Evolutionary conservation across 441 rosid genomes (phyloP), one percentile per base, ranked within the genome.

Genomic region (Populus trichocarpa): DNA sequence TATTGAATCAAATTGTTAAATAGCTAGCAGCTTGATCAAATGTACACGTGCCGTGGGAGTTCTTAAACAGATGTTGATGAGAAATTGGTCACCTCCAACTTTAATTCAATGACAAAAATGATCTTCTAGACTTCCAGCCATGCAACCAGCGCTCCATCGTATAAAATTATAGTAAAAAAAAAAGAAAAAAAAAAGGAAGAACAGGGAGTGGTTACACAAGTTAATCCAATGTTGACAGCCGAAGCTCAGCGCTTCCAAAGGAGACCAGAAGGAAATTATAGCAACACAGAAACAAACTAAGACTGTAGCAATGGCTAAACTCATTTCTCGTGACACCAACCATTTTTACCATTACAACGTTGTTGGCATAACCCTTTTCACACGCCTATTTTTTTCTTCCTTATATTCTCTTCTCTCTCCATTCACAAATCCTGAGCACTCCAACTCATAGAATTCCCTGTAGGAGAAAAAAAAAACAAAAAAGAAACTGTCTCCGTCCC

Each of bases 311-410:
- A 80, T 78, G 86, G 85, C 80, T 20, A 40, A 75, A 66, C 86
- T 82, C 70, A 82, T 46, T 76, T 82, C 67, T 80, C 76, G 84
- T 69, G 22, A 9, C 67, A 64, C 78, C 84, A 80, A 23, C 75
- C 46, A 50, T 18, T 75, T 42, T 72, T 73, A 61, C 67, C 66
- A 50, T 36, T 4, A 59, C 35, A 23, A 75, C 65, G 26, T 30
- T 32, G 36, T 12, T 25, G 13, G 40, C 46, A 57, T 20, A 11
- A 4, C 3, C 74, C 53, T 14, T 67, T 30, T 32, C 35, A 20
- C 12, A 13, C 50, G 9, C 6, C 65, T 30, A 4, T 50, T n/a
- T 9, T 4, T 11, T 33, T 40, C 70, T 23, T n/a, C 75, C 79
- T 64, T 63, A 59, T 63, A 79, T 71, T 63, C 40, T 8, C 30